Evolutionary conservation across 768 basidiomycete genomes (phyloP).

Genomic region (Phylloporus arenicola): DNA sequence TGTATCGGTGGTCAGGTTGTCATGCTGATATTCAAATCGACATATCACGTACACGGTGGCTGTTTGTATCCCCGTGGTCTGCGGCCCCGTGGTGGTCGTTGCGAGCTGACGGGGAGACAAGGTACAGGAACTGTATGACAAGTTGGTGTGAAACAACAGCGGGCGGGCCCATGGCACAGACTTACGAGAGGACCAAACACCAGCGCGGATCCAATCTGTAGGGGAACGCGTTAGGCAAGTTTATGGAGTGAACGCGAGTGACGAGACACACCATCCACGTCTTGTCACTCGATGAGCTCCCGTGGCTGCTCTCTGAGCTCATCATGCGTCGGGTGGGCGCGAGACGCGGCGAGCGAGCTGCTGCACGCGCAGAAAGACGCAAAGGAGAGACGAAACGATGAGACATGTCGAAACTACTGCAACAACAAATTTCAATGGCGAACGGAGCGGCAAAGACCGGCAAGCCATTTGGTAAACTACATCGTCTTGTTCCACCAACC

Average conservation of each 20-base stretch:
- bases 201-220: conserved; percentile 28
- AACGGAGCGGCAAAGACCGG: conserved; percentile 28
- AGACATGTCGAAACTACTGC: conserved; percentile 12
- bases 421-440: conserved; percentile 25
- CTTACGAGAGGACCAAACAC: conserved; percentile 30
- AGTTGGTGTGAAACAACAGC: not conserved
- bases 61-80: conserved; percentile 15
- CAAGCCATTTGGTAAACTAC: not conserved
- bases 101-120: conserved; percentile 29
- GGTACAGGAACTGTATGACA: conserved; percentile 24
- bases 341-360: conserved; percentile 11
- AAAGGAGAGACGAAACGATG: conserved; percentile 15
- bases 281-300: conserved; percentile 15
- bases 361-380: conserved; percentile 15
- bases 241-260: not conserved
- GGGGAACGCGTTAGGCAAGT: not conserved
- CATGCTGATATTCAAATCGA: not conserved
- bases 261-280: conserved; percentile 27
- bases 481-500: not conserved
- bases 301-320: conserved; percentile 24
- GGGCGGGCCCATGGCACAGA: not conserved
- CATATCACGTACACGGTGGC: conserved; percentile 18
- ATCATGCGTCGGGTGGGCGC: conserved; percentile 20
- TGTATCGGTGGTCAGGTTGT: conserved; percentile 14
- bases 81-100: conserved; percentile 18